A percentile compares a stretch with the other conserved stretches of the same genome.
phyloP scores from a whole-genome alignment of 208 protist species.

The Phytomonas sp. region DNA sequence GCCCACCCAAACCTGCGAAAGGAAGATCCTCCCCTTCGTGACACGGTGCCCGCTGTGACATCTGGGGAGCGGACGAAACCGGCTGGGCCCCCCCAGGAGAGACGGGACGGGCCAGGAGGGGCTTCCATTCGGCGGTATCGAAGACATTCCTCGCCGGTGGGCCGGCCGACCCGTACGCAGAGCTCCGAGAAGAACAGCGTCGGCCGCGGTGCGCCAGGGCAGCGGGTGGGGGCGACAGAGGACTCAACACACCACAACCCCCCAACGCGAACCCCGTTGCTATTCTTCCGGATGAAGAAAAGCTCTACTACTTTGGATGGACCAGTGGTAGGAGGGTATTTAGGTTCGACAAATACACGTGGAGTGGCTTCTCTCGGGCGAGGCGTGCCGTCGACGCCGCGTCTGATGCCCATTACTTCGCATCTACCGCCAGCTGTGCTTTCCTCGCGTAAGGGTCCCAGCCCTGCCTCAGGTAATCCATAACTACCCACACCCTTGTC shows the following conservation, averaged over 20 bases:
- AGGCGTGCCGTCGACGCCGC: background rate
- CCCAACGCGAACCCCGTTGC: background rate
- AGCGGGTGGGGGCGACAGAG: too few relatives aligned
- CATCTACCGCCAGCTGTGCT: background rate
- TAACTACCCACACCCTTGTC: background rate
- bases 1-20: too few relatives aligned
- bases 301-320: background rate
- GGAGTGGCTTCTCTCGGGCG: background rate
- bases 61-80: too few relatives aligned
- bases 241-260: background rate
- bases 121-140: background rate
- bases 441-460: background rate
- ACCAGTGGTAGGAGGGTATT: background rate
- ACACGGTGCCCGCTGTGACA: too few relatives aligned
- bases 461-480: background rate
- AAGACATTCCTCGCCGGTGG: background rate
- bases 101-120: too few relatives aligned
- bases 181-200: background rate
- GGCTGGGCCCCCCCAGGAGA: too few relatives aligned
- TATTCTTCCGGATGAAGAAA: background rate
- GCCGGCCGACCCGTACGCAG: background rate
- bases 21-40: too few relatives aligned
- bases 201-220: too few relatives aligned
- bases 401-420: background rate
- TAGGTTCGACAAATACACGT: background rate